phyloP scores from a whole-genome alignment of 1,284 basidiomycete genomes.

The Phlebopus sp. region DNA sequence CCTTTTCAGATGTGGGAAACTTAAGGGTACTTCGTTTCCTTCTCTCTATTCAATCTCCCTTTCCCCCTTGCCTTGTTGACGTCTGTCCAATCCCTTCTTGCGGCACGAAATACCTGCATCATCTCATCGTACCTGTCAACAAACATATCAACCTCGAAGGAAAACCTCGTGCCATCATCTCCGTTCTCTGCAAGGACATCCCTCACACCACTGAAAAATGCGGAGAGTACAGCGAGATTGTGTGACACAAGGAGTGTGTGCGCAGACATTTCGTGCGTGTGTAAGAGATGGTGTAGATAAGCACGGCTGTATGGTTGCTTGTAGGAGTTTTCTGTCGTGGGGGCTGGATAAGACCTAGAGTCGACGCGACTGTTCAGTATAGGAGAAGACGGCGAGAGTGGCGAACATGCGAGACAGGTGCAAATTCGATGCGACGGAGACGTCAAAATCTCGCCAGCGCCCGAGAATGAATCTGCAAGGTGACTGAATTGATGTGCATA shows the following conservation, averaged over 20 bases:
- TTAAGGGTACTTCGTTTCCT: constrained; percentile 7
- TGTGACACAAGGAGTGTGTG: constrained; percentile 71
- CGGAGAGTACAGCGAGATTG: constrained; percentile 64
- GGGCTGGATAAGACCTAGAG: constrained; percentile 14
- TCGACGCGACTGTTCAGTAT: constrained; percentile 54
- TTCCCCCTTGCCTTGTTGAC: constrained; percentile 47
- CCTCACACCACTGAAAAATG: constrained; percentile 62
- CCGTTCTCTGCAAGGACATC: constrained; percentile 31
- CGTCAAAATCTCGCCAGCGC: constrained; percentile 14
- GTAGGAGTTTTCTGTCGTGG: constrained; percentile 5
- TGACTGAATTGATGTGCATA: constrained; percentile 62
- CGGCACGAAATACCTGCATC: constrained; percentile 47
- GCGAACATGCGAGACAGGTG: constrained; percentile 63
- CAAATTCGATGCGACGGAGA: constrained; percentile 37
- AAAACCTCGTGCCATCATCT: constrained; percentile 33
- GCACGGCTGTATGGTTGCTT: constrained; percentile 54
- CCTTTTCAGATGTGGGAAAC: neutral
- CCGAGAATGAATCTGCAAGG: constrained; percentile 44
- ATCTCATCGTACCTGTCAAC: constrained; percentile 48
- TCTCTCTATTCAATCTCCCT: constrained; percentile 25
- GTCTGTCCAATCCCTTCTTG: constrained; percentile 51
- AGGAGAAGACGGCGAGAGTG: constrained; percentile 36
- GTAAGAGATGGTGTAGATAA: constrained; percentile 78
- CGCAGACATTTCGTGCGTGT: constrained; percentile 85
- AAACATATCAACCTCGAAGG: constrained; percentile 52